phyloP scores from a whole-genome alignment of 2,329 filamentous ascomycete genomes.

The Calonectria hawksworthii region DNA sequence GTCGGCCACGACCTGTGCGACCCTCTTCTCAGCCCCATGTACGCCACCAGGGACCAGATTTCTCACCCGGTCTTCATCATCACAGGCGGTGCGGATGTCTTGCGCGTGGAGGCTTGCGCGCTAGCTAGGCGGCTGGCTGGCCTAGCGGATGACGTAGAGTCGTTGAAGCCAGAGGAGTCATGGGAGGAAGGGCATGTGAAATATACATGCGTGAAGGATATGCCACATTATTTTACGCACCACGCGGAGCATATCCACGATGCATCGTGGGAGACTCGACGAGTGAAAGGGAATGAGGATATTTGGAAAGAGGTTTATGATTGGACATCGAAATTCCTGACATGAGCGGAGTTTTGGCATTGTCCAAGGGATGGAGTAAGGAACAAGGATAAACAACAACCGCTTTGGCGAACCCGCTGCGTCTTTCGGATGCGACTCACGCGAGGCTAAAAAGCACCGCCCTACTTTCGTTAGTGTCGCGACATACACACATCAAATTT shows the following conservation, averaged over 20 bases:
- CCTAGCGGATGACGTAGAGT: not conserved
- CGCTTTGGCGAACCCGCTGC: not conserved
- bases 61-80: not conserved
- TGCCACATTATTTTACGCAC: slow-evolving; percentile 7
- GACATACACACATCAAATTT: not conserved
- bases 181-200: not conserved
- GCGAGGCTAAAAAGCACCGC: too few relatives aligned
- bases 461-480: not conserved
- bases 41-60: not conserved
- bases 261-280: not conserved
- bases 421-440: not conserved
- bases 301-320: slow-evolving; percentile 13
- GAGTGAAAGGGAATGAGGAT: slow-evolving; percentile 3
- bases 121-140: not conserved
- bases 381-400: not conserved
- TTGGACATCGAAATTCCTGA: not conserved
- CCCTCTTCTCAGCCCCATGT: not conserved
- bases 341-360: not conserved
- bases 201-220: not conserved
- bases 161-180: not conserved
- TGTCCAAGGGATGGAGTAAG: not conserved
- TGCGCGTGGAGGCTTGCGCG: not conserved
- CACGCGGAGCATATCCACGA: not conserved
- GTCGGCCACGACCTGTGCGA: not conserved
- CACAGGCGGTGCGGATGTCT: not conserved